Conservation (phyloP, 73 alveolate species). For the Stentor roeselii region DNA sequence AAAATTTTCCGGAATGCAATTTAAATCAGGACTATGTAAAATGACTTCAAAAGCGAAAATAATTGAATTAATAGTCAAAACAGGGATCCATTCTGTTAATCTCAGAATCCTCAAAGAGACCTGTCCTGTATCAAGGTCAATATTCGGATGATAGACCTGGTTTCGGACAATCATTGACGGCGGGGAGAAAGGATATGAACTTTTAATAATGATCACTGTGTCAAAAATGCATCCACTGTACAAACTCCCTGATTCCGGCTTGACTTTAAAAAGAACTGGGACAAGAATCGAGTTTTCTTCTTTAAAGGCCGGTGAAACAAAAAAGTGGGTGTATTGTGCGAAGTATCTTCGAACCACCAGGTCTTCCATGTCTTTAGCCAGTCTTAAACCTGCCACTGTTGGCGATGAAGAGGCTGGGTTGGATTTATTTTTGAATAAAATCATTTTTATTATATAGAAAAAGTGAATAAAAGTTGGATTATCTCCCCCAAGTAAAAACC, state of each 20-base stretch:
- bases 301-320: not conserved
- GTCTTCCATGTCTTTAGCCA: not conserved
- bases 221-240: not conserved
- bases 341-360: not conserved
- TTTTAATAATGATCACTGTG: not conserved
- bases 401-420: too few relatives aligned
- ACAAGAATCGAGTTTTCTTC: not conserved
- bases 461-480: slow-evolving; percentile 1
- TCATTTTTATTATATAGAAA: too few relatives aligned
- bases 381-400: not conserved
- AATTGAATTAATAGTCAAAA: not conserved
- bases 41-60: not conserved
- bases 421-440: too few relatives aligned
- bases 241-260: not conserved
- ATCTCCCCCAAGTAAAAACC: not conserved
- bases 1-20: not conserved
- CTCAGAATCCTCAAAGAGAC: not conserved
- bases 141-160: not conserved
- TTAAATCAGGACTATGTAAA: not conserved
- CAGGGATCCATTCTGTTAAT: not conserved
- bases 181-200: not conserved
- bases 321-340: not conserved
- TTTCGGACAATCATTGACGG: not conserved
- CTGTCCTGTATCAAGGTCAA: not conserved
- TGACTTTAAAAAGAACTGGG: not conserved